Base-by-base conservation (phyloP, 305 asterid genomes). In the Coffea humblotiana region DNA sequence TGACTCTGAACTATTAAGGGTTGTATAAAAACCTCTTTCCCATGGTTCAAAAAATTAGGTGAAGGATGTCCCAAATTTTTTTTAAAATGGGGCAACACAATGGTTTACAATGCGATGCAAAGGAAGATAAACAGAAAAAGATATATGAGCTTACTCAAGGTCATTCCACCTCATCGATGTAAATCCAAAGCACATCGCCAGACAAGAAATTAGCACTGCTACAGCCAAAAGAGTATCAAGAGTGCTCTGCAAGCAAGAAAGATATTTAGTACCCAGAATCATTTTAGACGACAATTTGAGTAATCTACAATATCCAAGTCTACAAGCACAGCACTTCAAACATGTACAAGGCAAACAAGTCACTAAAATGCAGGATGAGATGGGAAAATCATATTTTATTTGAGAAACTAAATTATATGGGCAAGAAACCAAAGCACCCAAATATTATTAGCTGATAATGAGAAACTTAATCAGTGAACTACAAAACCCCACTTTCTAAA, bases 161-260 rank as follows among this genome's bases (percentile, higher is more conserved):
- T 66, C 86, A 67, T 73, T 56, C 90, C 85, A 70, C 72, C 71
- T 82, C 54, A 85, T 71, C 64, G 85, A 89, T 73, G 86, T 83
- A 80, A 90, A 72, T 75, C 80, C 80, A 80, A 78, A 80, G 87
- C 84, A 84, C 71, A 84, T 68, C 73, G 86, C 86, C 79, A 81
- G 67, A 77, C 92, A 83, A 77, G 81, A 86, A 80, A 84, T 77
- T 32, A 94, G 92, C 84, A 90, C 79, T 75, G 77, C 86, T 80
- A 87, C 43, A 12, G 93, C 96, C 89, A 93, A 81, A 72, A 83
- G 90, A 79, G 83, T 84, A 87, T 94, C 98, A 71, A 89, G 88
- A 2, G 98, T 89, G 85, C 97, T 93, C 98, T 94, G 90, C 77
- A 60, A 88, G 77, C 70, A 78, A 70, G 58, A 83, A 71, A 79